Conservation (phyloP, 2,329 filamentous ascomycete species). For the Pseudogymnoascus sp. region DNA sequence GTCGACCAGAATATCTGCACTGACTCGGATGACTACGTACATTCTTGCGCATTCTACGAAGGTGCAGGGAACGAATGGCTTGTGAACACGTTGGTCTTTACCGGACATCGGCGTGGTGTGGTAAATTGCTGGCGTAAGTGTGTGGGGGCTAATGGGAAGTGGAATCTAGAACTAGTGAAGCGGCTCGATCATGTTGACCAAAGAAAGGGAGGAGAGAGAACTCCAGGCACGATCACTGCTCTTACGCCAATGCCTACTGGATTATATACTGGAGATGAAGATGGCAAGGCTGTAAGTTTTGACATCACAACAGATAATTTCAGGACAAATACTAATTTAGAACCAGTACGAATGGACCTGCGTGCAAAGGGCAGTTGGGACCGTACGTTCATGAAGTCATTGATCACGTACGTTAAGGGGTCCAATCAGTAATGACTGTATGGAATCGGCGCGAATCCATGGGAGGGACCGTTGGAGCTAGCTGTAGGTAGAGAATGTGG, state of each 20-base stretch:
- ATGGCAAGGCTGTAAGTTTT: slow-evolving; percentile 72
- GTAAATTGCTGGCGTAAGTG: slow-evolving; percentile 66
- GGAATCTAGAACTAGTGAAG: slow-evolving; percentile 70
- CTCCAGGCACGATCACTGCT: slow-evolving; percentile 69
- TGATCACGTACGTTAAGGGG: background rate
- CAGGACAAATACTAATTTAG: slow-evolving; percentile 13
- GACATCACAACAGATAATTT: background rate
- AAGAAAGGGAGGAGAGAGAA: slow-evolving; percentile 50
- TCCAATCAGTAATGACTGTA: background rate
- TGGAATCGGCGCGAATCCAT: background rate
- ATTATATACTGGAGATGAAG: slow-evolving; percentile 91
- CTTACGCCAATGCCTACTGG: slow-evolving; percentile 73
- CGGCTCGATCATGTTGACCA: slow-evolving; percentile 72
- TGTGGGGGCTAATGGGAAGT: slow-evolving; percentile 52
- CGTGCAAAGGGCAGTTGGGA: slow-evolving; percentile 8
- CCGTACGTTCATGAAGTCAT: background rate
- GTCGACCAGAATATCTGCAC: slow-evolving; percentile 75
- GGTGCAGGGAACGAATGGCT: slow-evolving; percentile 89
- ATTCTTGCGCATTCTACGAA: slow-evolving; percentile 86
- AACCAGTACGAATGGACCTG: slow-evolving; percentile 51
- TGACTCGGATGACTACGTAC: slow-evolving; percentile 62
- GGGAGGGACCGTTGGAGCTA: background rate
- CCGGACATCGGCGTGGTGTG: slow-evolving; percentile 73
- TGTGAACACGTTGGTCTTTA: slow-evolving; percentile 77
- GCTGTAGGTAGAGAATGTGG: background rate